A percentile compares a stretch with the other conserved stretches of the same genome.
phyloP scores from a whole-genome alignment of 73 alveolate genomes.

The Paramecium tetraurelia region DNA sequence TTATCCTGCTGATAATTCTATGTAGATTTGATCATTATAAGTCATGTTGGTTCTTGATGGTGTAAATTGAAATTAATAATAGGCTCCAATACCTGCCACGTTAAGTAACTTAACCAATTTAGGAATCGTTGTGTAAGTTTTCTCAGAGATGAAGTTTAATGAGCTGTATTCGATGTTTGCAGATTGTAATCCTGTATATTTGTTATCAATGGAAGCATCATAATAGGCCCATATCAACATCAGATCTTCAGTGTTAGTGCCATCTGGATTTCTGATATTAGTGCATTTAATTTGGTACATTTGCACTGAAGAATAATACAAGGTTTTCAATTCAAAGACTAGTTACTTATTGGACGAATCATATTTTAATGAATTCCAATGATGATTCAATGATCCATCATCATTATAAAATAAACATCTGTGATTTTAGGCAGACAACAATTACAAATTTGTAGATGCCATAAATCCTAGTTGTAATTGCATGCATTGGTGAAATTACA shows the following conservation, averaged over 20 bases:
- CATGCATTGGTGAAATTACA: neutral
- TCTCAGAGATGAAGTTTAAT: neutral
- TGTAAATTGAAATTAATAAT: neutral
- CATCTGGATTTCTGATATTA: constrained; percentile 24
- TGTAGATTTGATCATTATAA: neutral
- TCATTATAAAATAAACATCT: constrained; percentile 9
- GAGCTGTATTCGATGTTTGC: neutral
- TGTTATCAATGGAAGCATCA: neutral
- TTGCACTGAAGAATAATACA: neutral
- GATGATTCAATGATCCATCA: neutral
- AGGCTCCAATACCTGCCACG: constrained; percentile 12
- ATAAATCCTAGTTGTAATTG: constrained; percentile 13
- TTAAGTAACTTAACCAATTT: neutral
- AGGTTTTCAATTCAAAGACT: neutral
- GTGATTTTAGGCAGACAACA: neutral
- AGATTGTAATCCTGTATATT: neutral
- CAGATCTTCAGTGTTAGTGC: neutral
- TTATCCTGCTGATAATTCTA: neutral
- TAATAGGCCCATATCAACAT: neutral
- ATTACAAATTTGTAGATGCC: neutral
- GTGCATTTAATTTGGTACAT: neutral
- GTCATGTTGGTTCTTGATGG: constrained; percentile 29
- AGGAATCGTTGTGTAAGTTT: neutral
- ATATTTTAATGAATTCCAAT: neutral
- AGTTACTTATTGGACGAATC: neutral